Conservation (phyloP, 495 filamentous ascomycete genomes). For the Jackrogersella minutella region DNA sequence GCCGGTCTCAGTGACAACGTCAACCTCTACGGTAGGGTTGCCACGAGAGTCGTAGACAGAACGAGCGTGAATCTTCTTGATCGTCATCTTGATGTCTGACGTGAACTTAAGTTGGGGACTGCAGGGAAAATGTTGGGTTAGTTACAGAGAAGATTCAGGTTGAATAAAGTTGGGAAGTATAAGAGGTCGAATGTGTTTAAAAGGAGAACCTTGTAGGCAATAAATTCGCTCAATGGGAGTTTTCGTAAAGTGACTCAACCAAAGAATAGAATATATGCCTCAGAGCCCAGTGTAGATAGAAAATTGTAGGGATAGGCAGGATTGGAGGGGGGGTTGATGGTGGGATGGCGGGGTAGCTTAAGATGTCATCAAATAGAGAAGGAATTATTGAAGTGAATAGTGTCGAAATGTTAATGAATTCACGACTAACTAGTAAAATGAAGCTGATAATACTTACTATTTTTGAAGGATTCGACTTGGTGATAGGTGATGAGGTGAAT, state of each 20-base stretch:
- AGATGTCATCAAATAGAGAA: conserved; percentile 34
- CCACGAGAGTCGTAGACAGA: conserved; percentile 99
- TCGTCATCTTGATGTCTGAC: conserved; percentile 73
- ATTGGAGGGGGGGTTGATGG: conserved; percentile 24
- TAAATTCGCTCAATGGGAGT: conserved; percentile 36
- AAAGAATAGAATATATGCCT: conserved; percentile 42
- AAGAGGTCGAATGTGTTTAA: conserved; percentile 10
- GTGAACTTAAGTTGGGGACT: conserved; percentile 18
- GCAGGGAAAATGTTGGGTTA: conserved; percentile 24
- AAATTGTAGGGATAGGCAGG: conserved; percentile 29
- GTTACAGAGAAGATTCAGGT: conserved; percentile 6
- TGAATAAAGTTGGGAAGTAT: conserved; percentile 6
- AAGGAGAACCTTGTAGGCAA: background rate
- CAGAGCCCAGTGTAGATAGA: conserved; percentile 28
- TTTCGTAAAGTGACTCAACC: conserved; percentile 14
- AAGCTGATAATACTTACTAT: conserved; percentile 34
- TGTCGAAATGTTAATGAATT: conserved; percentile 13
- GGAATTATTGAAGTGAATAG: conserved; percentile 1
- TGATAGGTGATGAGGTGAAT: conserved; percentile 18
- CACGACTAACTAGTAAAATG: conserved; percentile 2
- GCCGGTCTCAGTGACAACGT: conserved; percentile 94
- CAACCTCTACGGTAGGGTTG: conserved; percentile 93
- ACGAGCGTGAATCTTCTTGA: conserved; percentile 98
- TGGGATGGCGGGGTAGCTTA: conserved; percentile 46
- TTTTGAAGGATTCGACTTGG: conserved; percentile 3